These are phyloP conservation scores for Corchorus capsularis DNA, from an alignment of 345 rosid species.

Conservation along the genomic window DNA sequence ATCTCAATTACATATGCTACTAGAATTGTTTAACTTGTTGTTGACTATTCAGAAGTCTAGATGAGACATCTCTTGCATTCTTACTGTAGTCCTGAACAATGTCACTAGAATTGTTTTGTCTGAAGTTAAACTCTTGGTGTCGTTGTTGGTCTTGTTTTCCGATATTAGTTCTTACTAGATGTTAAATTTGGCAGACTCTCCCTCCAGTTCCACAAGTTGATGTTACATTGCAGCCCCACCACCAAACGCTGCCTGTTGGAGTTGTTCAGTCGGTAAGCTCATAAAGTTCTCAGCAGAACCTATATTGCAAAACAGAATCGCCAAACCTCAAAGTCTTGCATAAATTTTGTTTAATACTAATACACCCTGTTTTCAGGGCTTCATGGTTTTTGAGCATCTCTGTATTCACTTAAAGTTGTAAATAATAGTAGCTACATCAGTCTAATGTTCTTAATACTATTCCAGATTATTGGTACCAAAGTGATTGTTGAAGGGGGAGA, in stretches of 20 bases:
- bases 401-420: neutral
- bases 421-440: neutral
- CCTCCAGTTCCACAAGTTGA: conserved; percentile 82
- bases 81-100: neutral
- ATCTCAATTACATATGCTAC: too few relatives aligned
- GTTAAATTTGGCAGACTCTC: conserved; percentile 51
- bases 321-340: neutral
- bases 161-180: neutral
- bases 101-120: neutral
- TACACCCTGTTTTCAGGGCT: neutral
- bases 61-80: neutral
- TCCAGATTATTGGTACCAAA: conserved; percentile 68
- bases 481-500: conserved; percentile 86
- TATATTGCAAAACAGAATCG: neutral
- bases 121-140: neutral
- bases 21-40: neutral
- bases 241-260: conserved; percentile 78
- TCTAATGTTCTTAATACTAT: conserved; percentile 18
- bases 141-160: neutral
- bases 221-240: conserved; percentile 62
- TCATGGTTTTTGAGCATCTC: neutral
- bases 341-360: neutral
- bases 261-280: conserved; percentile 73
- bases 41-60: neutral
- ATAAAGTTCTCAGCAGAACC: neutral